phyloP scores from a whole-genome alignment of 116 monocot species.

The Papilionanthe hybrid region DNA sequence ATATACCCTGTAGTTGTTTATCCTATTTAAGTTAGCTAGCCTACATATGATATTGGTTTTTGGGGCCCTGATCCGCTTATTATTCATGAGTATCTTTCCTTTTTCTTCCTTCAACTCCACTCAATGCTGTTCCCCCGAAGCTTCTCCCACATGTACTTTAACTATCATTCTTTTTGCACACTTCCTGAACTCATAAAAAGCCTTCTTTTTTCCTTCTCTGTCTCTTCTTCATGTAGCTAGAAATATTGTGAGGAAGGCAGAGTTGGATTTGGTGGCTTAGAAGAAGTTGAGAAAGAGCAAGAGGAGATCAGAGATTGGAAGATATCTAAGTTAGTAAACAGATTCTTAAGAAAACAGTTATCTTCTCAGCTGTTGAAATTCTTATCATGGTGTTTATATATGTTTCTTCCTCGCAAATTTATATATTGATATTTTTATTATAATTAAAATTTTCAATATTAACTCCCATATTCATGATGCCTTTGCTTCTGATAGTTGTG shows the following conservation, averaged over 20 bases:
- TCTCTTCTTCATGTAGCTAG: neutral
- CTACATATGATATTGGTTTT: too few species aligned
- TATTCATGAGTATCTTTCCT: slow-evolving; percentile 11
- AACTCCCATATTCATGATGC: neutral
- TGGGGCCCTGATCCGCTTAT: too few species aligned
- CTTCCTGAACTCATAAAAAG: neutral
- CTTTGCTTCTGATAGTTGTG: neutral
- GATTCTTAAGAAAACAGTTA: neutral
- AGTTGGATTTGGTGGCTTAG: neutral
- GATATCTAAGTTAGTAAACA: neutral
- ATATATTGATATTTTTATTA: neutral
- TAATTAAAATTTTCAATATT: neutral
- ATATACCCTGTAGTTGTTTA: too few species aligned
- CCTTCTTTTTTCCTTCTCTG: neutral
- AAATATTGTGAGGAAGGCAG: neutral
- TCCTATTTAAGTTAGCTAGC: too few species aligned
- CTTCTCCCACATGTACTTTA: slow-evolving; percentile 7
- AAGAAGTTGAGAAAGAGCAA: neutral
- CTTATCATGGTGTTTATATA: too few species aligned
- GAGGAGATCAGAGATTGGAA: slow-evolving; percentile 1
- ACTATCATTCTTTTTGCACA: slow-evolving; percentile 9
- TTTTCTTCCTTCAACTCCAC: slow-evolving; percentile 8
- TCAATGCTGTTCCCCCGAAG: slow-evolving; percentile 13
- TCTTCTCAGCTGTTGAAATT: neutral
- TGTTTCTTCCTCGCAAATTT: neutral